These are phyloP conservation scores for Rhizophora apiculata DNA, from an alignment of 345 rosid species.

Conservation along the genomic window DNA sequence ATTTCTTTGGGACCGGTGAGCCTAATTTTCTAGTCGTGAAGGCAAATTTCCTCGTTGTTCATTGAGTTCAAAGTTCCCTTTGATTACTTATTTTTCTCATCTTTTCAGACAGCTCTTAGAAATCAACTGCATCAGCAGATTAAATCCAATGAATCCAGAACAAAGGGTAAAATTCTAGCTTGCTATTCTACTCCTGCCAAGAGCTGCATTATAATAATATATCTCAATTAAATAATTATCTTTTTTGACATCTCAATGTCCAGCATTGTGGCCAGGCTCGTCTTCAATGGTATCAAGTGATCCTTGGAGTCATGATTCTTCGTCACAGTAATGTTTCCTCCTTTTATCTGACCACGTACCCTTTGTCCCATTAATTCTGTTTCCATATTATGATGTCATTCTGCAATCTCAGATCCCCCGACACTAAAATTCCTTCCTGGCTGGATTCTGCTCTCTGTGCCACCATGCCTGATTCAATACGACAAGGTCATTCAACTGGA, in stretches of 20 bases:
- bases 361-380: conserved; percentile 1
- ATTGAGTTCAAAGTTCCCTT: not conserved
- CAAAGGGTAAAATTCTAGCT: conserved; percentile 38
- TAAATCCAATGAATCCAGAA: conserved; percentile 23
- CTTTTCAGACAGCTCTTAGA: conserved; percentile 26
- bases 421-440: conserved; percentile 54
- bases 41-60: too few relatives aligned
- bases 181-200: conserved; percentile 4
- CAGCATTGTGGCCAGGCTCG: conserved; percentile 57
- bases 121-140: conserved; percentile 32
- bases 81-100: not conserved
- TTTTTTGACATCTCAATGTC: conserved; percentile 30
- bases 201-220: conserved; percentile 8
- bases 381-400: conserved; percentile 6
- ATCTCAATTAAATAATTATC: conserved; percentile 1
- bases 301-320: conserved; percentile 27
- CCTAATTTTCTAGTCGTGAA: conserved; percentile 3
- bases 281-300: conserved; percentile 30
- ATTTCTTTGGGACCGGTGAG: conserved; percentile 35
- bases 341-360: not conserved
- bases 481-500: conserved; percentile 28
- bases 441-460: conserved; percentile 41
- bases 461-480: conserved; percentile 28
- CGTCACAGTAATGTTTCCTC: conserved; percentile 39
- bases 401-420: conserved; percentile 36